phyloP scores from a whole-genome alignment of 2,329 filamentous ascomycete genomes.

The Aspergillus carbonarius region DNA sequence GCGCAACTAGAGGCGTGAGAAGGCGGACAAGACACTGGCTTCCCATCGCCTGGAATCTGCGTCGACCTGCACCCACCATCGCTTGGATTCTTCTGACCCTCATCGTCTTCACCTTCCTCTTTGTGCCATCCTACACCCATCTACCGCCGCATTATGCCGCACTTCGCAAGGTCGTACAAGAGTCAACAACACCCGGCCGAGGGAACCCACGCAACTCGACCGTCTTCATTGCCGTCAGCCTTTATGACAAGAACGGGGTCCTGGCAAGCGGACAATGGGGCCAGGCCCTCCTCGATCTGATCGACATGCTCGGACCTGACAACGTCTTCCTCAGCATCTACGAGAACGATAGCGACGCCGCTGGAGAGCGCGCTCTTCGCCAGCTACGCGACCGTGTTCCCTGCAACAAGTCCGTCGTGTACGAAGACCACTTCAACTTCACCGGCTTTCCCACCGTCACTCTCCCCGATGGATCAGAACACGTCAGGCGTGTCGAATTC shows the following conservation, averaged over 20 bases:
- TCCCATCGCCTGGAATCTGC: neutral
- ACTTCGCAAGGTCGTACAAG: neutral
- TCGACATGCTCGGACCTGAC: slow-evolving; percentile 63
- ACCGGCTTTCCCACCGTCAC: slow-evolving; percentile 57
- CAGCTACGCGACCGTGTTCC: slow-evolving; percentile 51
- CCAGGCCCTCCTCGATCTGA: slow-evolving; percentile 57
- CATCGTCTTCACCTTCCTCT: neutral
- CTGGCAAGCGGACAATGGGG: slow-evolving; percentile 66
- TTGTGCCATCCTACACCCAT: neutral
- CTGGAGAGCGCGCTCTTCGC: slow-evolving; percentile 54
- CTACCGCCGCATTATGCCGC: neutral
- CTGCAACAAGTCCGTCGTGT: slow-evolving; percentile 56
- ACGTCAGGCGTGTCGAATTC: slow-evolving; percentile 68
- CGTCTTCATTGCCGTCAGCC: slow-evolving; percentile 70
- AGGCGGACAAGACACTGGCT: neutral
- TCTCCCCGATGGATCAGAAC: slow-evolving; percentile 60
- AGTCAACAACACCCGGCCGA: slow-evolving; percentile 29
- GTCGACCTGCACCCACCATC: neutral
- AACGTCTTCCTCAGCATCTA: slow-evolving; percentile 73
- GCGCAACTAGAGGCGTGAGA: neutral
- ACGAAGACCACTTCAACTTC: slow-evolving; percentile 59
- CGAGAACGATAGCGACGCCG: slow-evolving; percentile 64
- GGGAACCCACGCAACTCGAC: slow-evolving; percentile 60
- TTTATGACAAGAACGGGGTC: slow-evolving; percentile 63
- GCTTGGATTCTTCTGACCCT: neutral